Evolutionary conservation across 331 rosid genomes (phyloP).

Genomic region (Rosa hybrid): DNA sequence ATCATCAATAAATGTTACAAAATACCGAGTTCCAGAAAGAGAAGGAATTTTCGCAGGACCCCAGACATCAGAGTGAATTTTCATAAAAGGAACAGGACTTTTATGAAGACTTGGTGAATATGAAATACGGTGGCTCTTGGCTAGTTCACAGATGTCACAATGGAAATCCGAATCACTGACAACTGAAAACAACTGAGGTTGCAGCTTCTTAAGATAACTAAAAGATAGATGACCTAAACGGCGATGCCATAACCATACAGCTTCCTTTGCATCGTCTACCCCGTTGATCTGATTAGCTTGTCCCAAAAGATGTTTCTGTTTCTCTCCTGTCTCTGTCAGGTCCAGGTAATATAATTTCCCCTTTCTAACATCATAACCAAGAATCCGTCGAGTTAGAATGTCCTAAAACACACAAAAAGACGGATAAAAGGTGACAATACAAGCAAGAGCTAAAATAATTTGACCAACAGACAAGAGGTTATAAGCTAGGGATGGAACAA

Average conservation of each 20-base stretch:
- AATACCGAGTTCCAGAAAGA: not conserved
- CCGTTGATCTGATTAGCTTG: no score
- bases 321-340: no score
- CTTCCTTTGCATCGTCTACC: no score
- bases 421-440: not conserved
- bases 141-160: not conserved
- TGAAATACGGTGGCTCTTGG: not conserved
- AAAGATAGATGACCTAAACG: no score
- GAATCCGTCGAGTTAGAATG: conserved; percentile 2
- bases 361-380: no score
- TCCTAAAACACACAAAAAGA: conserved; percentile 7
- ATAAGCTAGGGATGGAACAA: not conserved
- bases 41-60: not conserved
- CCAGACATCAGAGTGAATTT: no score
- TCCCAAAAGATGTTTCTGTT: no score
- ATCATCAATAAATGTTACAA: not conserved
- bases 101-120: not conserved
- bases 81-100: not conserved
- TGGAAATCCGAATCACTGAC: not conserved
- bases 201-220: not conserved
- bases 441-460: not conserved
- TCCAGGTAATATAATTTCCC: no score
- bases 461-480: not conserved
- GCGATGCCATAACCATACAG: no score
- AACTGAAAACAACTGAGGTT: not conserved